Evolutionary conservation across 768 basidiomycete species (phyloP).

Genomic region (Suillus bovinus): DNA sequence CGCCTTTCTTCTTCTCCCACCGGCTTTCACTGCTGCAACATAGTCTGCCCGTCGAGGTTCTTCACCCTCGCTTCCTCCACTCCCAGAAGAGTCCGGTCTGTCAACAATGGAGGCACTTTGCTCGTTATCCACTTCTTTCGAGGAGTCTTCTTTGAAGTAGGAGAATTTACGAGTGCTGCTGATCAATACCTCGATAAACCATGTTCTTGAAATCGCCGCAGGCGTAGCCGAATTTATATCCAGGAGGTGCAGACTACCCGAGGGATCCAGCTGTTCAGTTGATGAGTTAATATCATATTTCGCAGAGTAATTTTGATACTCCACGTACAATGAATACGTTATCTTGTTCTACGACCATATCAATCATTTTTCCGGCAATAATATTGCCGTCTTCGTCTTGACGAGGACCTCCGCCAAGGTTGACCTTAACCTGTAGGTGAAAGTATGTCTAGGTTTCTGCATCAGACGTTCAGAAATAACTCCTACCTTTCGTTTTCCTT

Average conservation of each 20-base stretch:
- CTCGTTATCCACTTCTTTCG: slow-evolving; percentile 27
- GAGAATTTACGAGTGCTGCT: slow-evolving; percentile 6
- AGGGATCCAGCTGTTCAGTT: slow-evolving; percentile 53
- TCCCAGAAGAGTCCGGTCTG: slow-evolving; percentile 46
- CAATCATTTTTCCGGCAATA: slow-evolving; percentile 54
- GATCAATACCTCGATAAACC: slow-evolving; percentile 58
- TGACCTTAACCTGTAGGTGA: slow-evolving; percentile 62
- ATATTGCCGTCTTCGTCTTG: slow-evolving; percentile 58
- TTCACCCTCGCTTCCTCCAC: slow-evolving; percentile 29
- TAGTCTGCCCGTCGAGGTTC: slow-evolving; percentile 28
- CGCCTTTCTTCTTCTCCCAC: slow-evolving; percentile 64
- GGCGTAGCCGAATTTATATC: slow-evolving; percentile 57
- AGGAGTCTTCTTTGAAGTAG: slow-evolving; percentile 25
- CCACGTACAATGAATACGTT: slow-evolving; percentile 68
- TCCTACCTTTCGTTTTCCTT: slow-evolving; percentile 68
- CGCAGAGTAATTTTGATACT: neutral
- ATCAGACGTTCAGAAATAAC: slow-evolving; percentile 1
- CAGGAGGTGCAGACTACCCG: slow-evolving; percentile 57
- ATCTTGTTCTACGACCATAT: slow-evolving; percentile 79
- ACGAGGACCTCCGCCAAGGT: slow-evolving; percentile 53
- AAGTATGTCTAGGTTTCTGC: slow-evolving; percentile 8
- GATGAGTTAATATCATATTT: neutral
- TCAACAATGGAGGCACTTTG: slow-evolving; percentile 31
- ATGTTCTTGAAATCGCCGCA: slow-evolving; percentile 65
- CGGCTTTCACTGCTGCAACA: slow-evolving; percentile 50